Evolutionary conservation across 306 rosid species (phyloP), one percentile per base, ranked within the genome.

Genomic region (Ammopiptanthus mongolicus): DNA sequence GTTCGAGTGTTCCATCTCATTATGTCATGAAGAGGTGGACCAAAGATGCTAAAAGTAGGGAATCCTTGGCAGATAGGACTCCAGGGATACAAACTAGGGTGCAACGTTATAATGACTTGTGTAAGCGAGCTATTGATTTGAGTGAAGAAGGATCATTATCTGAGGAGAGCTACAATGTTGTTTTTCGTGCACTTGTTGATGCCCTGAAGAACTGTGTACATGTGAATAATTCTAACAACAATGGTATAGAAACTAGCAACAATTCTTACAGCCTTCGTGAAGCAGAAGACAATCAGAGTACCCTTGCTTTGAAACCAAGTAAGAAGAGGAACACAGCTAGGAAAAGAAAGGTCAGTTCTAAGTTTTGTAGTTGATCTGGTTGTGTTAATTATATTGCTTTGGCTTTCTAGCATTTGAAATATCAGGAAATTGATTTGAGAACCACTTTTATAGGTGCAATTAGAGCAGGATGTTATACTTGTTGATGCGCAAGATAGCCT

Each of bases 131-230:
- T 42, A 85, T 89, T 37, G 97, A 87, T 67, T 79, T 93, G 87
- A 88, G 98, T 82, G 98, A 93, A 91, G 98, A 89, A 89, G 98
- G 97, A 71, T 93, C 98, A 1, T 56, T 75, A 56, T 89, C 96
- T 65, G 97, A 93, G 83, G 98, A 90, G 62, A 86, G 73, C 73
- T 86, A 93, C 58, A 85, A 76, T 81, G 76, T 89, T 69, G 96
- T 83, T 77, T 74, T 88, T 39, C 93, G 91, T 69, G 65, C 91
- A 46, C 81, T 93, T 42, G 89, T 83, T 28, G 95, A 91, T 82
- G 77, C 90, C 81, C 72, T 93, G 84, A 91, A 86, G 88, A 93
- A 85, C 82, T 93, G 98, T 80, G 98, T 93, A 9, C 81, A 78
- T 67, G 87, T 93, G 76, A 93, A 93, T 70, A 91, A 93, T 76